Conservation (phyloP, 257 asterid species). For the Oldenlandia corymbosa region DNA sequence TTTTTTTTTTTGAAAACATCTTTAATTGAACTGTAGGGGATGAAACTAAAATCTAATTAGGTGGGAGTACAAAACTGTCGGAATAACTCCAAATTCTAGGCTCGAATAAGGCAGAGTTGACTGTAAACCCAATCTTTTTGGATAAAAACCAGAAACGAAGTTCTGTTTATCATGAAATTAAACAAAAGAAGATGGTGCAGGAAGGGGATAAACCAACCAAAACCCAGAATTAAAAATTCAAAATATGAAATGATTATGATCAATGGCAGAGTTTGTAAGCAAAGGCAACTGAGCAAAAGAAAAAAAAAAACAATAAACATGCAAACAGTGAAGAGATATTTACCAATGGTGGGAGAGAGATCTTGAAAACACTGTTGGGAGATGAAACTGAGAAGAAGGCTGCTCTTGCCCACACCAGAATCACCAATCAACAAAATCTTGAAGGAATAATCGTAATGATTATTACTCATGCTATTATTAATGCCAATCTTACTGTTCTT, state of each 20-base stretch:
- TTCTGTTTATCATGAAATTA: no score
- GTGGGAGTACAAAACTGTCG: neutral
- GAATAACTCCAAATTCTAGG: neutral
- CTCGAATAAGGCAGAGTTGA: neutral
- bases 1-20: neutral
- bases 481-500: constrained; percentile 14
- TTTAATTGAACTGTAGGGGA: neutral
- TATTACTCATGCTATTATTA: constrained; percentile 9
- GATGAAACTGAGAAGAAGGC: constrained; percentile 65
- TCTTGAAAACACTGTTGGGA: constrained; percentile 52
- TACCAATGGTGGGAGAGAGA: constrained; percentile 78
- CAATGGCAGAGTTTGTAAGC: neutral
- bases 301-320: no score
- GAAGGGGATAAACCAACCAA: no score
- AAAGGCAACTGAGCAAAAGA: no score
- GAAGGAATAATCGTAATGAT: constrained; percentile 76
- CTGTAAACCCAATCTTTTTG: neutral
- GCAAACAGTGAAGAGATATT: neutral
- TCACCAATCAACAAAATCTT: constrained; percentile 79
- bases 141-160: no score
- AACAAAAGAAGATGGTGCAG: no score
- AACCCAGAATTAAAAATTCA: neutral
- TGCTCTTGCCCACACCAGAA: constrained; percentile 85
- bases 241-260: neutral
- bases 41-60: neutral